Evolutionary conservation across 495 filamentous ascomycete species (phyloP).

Genomic region (Paragyromitra xinjiangensis): DNA sequence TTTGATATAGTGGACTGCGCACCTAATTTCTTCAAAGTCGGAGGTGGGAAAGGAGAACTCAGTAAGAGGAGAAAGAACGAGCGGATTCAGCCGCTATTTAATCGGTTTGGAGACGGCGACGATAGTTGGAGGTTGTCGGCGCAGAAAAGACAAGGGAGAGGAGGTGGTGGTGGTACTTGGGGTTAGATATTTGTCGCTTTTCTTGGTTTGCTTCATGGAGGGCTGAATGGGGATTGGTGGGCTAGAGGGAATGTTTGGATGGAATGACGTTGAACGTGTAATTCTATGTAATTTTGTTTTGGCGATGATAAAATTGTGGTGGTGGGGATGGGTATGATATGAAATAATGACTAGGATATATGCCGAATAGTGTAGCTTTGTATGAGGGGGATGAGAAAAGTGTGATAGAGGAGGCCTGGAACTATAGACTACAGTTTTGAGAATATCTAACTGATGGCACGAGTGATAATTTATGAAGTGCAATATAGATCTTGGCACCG

Average conservation of each 20-base stretch:
- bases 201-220: not conserved
- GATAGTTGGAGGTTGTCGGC: conserved; percentile 94
- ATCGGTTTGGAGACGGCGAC: conserved; percentile 81
- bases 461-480: too few relatives aligned
- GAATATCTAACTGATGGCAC: too few relatives aligned
- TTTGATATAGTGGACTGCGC: conserved; percentile 76
- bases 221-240: not conserved
- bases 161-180: conserved; percentile 95
- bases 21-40: conserved; percentile 98
- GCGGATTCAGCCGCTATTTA: conserved; percentile 92
- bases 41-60: conserved; percentile 78
- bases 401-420: not conserved
- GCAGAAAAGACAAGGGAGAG: conserved; percentile 84
- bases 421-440: too few relatives aligned
- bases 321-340: conserved; percentile 1
- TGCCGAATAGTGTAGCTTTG: not conserved
- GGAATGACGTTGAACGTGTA: conserved; percentile 25
- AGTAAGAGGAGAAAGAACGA: conserved; percentile 94
- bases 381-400: not conserved
- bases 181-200: conserved; percentile 65
- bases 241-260: not conserved
- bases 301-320: not conserved
- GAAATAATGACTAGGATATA: conserved; percentile 7
- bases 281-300: conserved; percentile 31
- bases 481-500: too few relatives aligned